These are phyloP conservation scores for Dioscorea cayenensis DNA, from an alignment of 116 monocot species.

Conservation along the genomic window DNA sequence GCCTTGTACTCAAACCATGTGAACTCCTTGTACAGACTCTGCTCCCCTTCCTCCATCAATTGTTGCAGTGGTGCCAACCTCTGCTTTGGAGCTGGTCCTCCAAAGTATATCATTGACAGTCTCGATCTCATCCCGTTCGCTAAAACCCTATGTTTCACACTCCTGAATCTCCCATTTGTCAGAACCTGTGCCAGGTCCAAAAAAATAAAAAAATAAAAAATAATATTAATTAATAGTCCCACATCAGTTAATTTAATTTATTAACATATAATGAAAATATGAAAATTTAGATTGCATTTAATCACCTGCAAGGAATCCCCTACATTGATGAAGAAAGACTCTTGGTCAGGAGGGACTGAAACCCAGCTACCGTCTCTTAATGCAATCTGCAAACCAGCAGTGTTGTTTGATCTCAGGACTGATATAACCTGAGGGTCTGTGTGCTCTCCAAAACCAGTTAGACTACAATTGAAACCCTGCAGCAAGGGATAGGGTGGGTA, in stretches of 20 bases:
- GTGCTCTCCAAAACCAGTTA: constrained; percentile 88
- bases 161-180: constrained; percentile 89
- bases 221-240: no score
- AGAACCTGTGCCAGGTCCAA: constrained; percentile 39
- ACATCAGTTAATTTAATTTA: no score
- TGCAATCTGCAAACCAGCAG: constrained; percentile 56
- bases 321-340: constrained; percentile 73
- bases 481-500: constrained; percentile 63
- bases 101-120: constrained; percentile 86
- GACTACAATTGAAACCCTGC: constrained; percentile 16
- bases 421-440: constrained; percentile 88
- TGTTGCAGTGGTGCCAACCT: constrained; percentile 48
- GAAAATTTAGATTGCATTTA: no score
- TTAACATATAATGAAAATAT: no score
- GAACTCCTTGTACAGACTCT: constrained; percentile 77
- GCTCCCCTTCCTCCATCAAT: constrained; percentile 64
- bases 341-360: constrained; percentile 59
- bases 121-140: constrained; percentile 51
- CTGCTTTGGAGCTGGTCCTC: constrained; percentile 37
- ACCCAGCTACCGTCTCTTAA: constrained; percentile 64
- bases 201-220: no score
- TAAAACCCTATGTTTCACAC: constrained; percentile 87
- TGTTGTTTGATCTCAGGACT: constrained; percentile 65
- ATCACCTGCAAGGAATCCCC: constrained; percentile 78
- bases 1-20: constrained; percentile 92